These are phyloP conservation scores for Carex parvula DNA, from an alignment of 176 grass and related monocot species.

Conservation along the genomic window DNA sequence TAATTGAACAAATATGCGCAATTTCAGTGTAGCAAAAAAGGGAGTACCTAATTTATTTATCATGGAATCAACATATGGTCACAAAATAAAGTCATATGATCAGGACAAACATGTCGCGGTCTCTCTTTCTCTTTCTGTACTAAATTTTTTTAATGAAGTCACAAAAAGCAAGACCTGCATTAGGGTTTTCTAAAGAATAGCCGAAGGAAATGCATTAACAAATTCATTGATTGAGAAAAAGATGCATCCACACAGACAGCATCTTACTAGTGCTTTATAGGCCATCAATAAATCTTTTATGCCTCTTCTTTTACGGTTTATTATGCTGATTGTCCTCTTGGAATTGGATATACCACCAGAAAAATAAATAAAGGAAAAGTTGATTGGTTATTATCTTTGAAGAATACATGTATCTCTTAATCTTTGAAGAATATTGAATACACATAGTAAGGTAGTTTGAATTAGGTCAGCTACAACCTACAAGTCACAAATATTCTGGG, in stretches of 20 bases:
- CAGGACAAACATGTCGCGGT: conserved; percentile 18
- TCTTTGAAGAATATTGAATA: conserved; percentile 12
- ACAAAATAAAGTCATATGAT: conserved; percentile 7
- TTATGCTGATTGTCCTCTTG: conserved; percentile 8
- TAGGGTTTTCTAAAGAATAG: not conserved
- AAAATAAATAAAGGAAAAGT: not conserved
- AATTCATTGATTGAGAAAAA: conserved; percentile 25
- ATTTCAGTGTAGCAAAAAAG: not conserved
- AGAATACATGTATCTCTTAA: not conserved
- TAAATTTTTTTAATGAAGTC: not conserved
- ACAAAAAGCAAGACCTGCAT: conserved; percentile 11
- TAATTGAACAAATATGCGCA: not conserved
- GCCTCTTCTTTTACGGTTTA: conserved; percentile 20
- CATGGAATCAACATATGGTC: not conserved
- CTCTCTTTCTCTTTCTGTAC: conserved; percentile 8
- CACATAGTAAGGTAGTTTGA: not conserved
- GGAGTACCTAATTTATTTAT: conserved; percentile 16
- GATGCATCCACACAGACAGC: conserved; percentile 16
- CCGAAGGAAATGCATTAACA: not conserved
- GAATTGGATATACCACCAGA: conserved; percentile 1
- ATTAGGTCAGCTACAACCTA: conserved; percentile 8
- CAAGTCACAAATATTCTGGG: no score
- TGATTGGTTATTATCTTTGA: not conserved
- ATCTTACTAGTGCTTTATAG: conserved; percentile 26
- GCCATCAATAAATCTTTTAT: conserved; percentile 7